Conservation (phyloP, 2,329 filamentous ascomycete genomes). For the Domatiomyces catenatus region DNA sequence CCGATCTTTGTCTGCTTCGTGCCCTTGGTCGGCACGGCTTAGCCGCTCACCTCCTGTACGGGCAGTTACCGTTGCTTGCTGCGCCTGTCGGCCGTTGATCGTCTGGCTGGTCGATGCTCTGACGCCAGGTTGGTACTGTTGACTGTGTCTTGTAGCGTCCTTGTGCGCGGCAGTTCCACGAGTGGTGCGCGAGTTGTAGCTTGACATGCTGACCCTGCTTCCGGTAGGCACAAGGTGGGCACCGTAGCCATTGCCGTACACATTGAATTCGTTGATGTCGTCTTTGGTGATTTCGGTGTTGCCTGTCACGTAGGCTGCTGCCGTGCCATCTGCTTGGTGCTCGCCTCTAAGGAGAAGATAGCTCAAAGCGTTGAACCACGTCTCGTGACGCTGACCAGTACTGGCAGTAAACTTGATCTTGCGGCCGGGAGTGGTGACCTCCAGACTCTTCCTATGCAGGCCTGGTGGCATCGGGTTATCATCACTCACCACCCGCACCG, state of each 20-base stretch:
- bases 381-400: constrained; percentile 88
- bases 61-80: background rate
- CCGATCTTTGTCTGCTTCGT: constrained; percentile 31
- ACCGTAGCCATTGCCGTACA: constrained; percentile 53
- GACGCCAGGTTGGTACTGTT: constrained; percentile 23
- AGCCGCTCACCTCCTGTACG: background rate
- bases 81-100: constrained; percentile 13
- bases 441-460: constrained; percentile 80
- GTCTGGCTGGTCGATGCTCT: constrained; percentile 21
- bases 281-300: constrained; percentile 43
- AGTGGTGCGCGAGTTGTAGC: constrained; percentile 61
- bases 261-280: constrained; percentile 69
- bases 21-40: constrained; percentile 28
- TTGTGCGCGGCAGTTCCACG: constrained; percentile 36
- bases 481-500: constrained; percentile 78
- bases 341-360: constrained; percentile 73
- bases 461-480: constrained; percentile 92
- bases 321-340: constrained; percentile 35
- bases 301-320: constrained; percentile 26
- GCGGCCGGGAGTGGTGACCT: constrained; percentile 77
- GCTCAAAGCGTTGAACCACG: constrained; percentile 93
- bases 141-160: constrained; percentile 25
- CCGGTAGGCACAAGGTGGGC: constrained; percentile 36
- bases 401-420: constrained; percentile 87
- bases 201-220: constrained; percentile 47